These are phyloP conservation scores for Saccharomycopsis vini DNA, from an alignment of 805 yeast species.

Conservation along the genomic window DNA sequence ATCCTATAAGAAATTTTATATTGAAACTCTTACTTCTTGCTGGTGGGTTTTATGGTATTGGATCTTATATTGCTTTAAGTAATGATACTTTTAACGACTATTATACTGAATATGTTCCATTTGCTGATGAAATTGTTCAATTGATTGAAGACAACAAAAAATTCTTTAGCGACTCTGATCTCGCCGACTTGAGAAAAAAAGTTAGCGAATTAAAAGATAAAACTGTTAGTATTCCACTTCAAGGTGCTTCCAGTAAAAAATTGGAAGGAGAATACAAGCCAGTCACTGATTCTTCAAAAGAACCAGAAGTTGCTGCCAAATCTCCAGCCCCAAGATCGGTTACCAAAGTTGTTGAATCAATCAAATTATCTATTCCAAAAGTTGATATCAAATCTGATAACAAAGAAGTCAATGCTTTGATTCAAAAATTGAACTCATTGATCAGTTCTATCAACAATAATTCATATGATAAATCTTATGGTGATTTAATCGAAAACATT, in stretches of 20 bases:
- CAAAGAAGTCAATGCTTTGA: slow-evolving; percentile 5
- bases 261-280: slow-evolving; percentile 24
- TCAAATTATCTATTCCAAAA: neutral
- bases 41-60: slow-evolving; percentile 43
- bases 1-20: slow-evolving; percentile 24
- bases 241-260: slow-evolving; percentile 30
- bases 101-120: slow-evolving; percentile 57
- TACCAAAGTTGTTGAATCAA: neutral
- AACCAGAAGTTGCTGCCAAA: neutral
- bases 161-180: slow-evolving; percentile 23
- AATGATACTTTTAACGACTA: slow-evolving; percentile 52
- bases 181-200: slow-evolving; percentile 31
- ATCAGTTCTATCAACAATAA: slow-evolving; percentile 7
- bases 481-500: slow-evolving; percentile 20
- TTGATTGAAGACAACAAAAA: slow-evolving; percentile 31
- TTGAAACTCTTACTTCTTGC: slow-evolving; percentile 22
- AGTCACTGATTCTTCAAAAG: slow-evolving; percentile 9
- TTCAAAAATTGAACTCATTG: slow-evolving; percentile 10
- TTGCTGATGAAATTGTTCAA: slow-evolving; percentile 47
- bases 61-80: slow-evolving; percentile 47
- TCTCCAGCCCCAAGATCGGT: neutral
- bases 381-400: slow-evolving; percentile 4
- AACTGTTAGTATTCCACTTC: slow-evolving; percentile 31
- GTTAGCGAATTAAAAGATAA: slow-evolving; percentile 30
- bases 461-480: slow-evolving; percentile 19